Percentiles rank a stretch among this genome's conserved stretches.
Evolutionary conservation across 345 rosid species (phyloP).

Genomic region (Salix purpurea): DNA sequence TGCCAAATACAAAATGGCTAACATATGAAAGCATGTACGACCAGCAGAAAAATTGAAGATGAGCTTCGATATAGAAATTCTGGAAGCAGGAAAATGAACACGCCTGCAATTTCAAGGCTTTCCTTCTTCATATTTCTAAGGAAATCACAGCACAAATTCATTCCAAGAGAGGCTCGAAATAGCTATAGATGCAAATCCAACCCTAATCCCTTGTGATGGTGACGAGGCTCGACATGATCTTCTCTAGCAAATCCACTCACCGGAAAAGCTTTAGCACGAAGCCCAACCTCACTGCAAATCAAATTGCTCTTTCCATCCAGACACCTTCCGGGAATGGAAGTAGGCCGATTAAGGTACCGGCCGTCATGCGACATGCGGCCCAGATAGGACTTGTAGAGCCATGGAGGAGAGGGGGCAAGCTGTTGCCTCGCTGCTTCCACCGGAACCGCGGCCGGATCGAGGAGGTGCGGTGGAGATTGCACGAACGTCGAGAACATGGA

Average conservation of each 20-base stretch:
- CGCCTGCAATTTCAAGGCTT: not conserved
- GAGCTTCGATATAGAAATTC: not conserved
- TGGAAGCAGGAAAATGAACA: not conserved
- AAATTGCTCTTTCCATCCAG: not conserved
- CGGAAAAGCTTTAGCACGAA: not conserved
- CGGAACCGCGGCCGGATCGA: not conserved
- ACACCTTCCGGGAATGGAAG: constrained; percentile 1
- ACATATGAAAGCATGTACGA: not conserved
- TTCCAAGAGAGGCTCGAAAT: not conserved
- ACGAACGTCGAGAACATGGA: constrained; percentile 13
- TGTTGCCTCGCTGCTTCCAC: constrained; percentile 1
- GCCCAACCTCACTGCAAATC: not conserved
- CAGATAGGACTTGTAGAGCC: constrained; percentile 5
- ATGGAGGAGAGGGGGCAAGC: not conserved
- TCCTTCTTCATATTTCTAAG: not conserved
- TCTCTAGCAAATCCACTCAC: constrained; percentile 8
- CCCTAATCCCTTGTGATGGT: constrained; percentile 10
- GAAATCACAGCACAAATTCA: not conserved
- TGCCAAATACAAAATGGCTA: not conserved
- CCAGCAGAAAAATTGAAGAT: not conserved
- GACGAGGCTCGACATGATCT: not conserved
- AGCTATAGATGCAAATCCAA: constrained; percentile 21
- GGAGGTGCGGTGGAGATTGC: constrained; percentile 1
- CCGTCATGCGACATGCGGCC: not conserved
- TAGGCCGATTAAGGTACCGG: not conserved